Evolutionary conservation across 768 basidiomycete genomes (phyloP), one percentile per base, ranked within the genome.

Genomic region (Gymnopilus dilepis): DNA sequence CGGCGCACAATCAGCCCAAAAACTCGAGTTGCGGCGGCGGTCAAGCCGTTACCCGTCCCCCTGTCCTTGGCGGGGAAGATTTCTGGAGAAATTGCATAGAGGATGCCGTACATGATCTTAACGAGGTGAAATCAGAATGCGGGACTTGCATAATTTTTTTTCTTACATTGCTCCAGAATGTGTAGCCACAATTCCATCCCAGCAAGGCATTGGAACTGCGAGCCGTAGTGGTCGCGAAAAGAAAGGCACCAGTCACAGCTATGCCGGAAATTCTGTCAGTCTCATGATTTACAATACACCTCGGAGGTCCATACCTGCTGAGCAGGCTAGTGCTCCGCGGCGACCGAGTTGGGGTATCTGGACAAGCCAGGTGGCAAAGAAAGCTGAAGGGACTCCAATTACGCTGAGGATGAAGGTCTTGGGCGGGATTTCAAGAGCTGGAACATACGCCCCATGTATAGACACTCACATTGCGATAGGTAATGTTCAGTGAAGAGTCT

Each of bases 151-250:
- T 30, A 48, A n/a, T 34, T 4, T 1, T n/a, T 13, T 30, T 4
- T 73, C 78, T 47, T 59, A 88, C 84, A 66, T 87, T 87, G 56
- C 83, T 86, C 63, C 74, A 81, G 69, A 87, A 87, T 4, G 76
- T 77, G 61, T 88, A 90, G 15, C 84, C 88, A 71, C 90, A 92
- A 70, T 91, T 91, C 90, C 90, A 92, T 56, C 87, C 91, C 41
- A 92, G 79, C 50, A 91, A 78, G 50, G 83, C 79, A 62, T 87
- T 80, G 12, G 86, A 89, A 67, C 81, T 87, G 68, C 84, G 79
- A 55, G 91, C 83, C 26, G 89, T 90, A 58, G 91, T 92, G 52
- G 81, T 86, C 64, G 82, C 86, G 70, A 89, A 87, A 28, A 93
- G 79, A 76, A 92, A 92, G 17, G 79, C 82, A 19, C 89, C 90